Percentiles rank a stretch among this genome's conserved stretches.
Conservation (phyloP, 2,329 filamentous ascomycete genomes). For the Amesomyces nigricolor region DNA sequence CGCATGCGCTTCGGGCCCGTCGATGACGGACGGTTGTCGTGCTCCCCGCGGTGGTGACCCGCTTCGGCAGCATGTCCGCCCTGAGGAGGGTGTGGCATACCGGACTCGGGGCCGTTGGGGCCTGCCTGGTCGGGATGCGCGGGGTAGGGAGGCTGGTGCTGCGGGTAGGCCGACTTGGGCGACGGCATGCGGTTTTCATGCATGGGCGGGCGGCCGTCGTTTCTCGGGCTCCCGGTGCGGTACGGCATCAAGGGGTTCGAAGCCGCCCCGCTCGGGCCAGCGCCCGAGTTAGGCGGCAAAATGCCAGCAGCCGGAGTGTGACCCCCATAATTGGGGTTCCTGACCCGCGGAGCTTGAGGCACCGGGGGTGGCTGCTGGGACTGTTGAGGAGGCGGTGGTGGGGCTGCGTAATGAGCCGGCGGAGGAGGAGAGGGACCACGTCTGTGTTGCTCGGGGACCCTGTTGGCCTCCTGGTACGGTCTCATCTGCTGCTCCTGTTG, state of each 20-base stretch:
- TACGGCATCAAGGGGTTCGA: slow-evolving; percentile 62
- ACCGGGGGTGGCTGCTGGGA: slow-evolving; percentile 35
- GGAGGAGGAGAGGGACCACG: slow-evolving; percentile 52
- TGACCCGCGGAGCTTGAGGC: slow-evolving; percentile 42
- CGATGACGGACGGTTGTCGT: slow-evolving; percentile 71
- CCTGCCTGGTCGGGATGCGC: slow-evolving; percentile 63
- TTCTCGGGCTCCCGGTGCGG: slow-evolving; percentile 71
- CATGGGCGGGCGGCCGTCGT: slow-evolving; percentile 68
- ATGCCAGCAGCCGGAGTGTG: slow-evolving; percentile 40
- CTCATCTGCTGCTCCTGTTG: slow-evolving; percentile 65
- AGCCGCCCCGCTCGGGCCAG: slow-evolving; percentile 41
- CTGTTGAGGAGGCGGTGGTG: slow-evolving; percentile 37
- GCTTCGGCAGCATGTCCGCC: slow-evolving; percentile 58
- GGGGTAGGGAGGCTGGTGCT: slow-evolving; percentile 64
- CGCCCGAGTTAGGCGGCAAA: slow-evolving; percentile 32
- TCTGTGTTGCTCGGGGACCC: slow-evolving; percentile 42
- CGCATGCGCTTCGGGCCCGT: slow-evolving; percentile 77
- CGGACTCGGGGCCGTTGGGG: slow-evolving; percentile 63
- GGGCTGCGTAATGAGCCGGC: slow-evolving; percentile 48
- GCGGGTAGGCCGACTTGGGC: slow-evolving; percentile 79
- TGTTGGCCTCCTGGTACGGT: slow-evolving; percentile 62
- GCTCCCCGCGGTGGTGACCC: slow-evolving; percentile 51
- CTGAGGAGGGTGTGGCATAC: slow-evolving; percentile 51
- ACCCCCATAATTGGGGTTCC: slow-evolving; percentile 56
- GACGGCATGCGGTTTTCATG: slow-evolving; percentile 84